phyloP scores from a whole-genome alignment of 1,284 basidiomycete species.

The Trichosporon sp. region DNA sequence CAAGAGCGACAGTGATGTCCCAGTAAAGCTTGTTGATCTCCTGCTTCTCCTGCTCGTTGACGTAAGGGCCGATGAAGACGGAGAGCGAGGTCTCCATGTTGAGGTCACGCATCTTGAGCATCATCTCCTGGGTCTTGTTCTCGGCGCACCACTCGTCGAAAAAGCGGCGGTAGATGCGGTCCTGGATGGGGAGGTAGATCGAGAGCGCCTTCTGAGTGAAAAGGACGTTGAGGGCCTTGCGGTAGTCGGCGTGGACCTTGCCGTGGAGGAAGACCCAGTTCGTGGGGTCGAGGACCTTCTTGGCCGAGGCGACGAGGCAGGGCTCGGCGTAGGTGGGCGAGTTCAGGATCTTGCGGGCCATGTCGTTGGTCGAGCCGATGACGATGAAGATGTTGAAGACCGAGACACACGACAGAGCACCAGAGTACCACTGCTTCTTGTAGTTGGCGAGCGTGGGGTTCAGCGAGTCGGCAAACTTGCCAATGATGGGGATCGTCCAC shows the following conservation, averaged over 20 bases:
- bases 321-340: constrained; percentile 87
- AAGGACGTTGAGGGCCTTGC: constrained; percentile 83
- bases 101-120: constrained; percentile 86
- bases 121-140: constrained; percentile 67
- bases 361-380: constrained; percentile 89
- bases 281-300: constrained; percentile 79
- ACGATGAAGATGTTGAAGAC: constrained; percentile 99
- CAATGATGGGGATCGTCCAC: constrained; percentile 94
- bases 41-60: constrained; percentile 73
- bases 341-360: constrained; percentile 89
- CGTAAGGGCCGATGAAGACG: constrained; percentile 91
- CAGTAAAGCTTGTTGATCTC: constrained; percentile 95
- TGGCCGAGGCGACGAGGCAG: constrained; percentile 90
- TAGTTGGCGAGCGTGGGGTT: constrained; percentile 86
- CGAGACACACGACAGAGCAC: constrained; percentile 78
- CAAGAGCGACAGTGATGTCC: constrained; percentile 90
- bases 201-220: constrained; percentile 95
- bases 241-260: constrained; percentile 91
- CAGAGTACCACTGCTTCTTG: constrained; percentile 84
- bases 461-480: constrained; percentile 86
- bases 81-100: constrained; percentile 98
- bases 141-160: constrained; percentile 68
- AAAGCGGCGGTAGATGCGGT: constrained; percentile 77
- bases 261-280: constrained; percentile 99
- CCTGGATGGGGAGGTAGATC: constrained; percentile 86